Percentiles rank a stretch among this genome's conserved stretches.
phyloP scores from a whole-genome alignment of 352 stramenopile genomes.

The Phytophthora citricola region DNA sequence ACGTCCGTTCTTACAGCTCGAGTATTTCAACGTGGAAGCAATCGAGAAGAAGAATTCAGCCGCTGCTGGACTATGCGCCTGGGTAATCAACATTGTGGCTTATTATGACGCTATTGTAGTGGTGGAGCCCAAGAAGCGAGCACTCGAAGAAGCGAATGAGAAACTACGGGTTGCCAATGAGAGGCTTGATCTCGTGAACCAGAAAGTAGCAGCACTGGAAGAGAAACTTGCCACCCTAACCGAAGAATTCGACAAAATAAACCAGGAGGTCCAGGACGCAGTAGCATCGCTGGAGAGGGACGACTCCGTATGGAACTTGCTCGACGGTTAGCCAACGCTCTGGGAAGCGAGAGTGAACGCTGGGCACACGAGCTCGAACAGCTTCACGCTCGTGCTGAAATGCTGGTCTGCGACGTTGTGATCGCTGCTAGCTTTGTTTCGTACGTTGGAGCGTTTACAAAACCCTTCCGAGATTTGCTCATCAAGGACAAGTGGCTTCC shows the following conservation, averaged over 20 bases:
- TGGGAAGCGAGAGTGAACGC: conserved; percentile 94
- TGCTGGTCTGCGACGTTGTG: conserved; percentile 92
- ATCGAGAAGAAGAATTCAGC: conserved; percentile 90
- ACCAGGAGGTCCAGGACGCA: conserved; percentile 91
- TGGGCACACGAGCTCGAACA: conserved; percentile 88
- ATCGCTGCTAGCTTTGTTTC: conserved; percentile 93
- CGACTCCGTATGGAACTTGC: conserved; percentile 92
- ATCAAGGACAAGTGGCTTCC: conserved; percentile 88
- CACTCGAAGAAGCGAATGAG: conserved; percentile 76
- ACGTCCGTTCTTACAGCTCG: conserved; percentile 75
- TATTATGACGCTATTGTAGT: conserved; percentile 96
- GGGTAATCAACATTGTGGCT: conserved; percentile 92
- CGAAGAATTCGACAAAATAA: conserved; percentile 87
- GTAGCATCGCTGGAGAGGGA: conserved; percentile 88
- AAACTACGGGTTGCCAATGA: conserved; percentile 89
- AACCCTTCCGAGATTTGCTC: conserved; percentile 90
- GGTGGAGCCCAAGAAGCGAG: conserved; percentile 93
- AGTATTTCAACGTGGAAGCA: conserved; percentile 82
- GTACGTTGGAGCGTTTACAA: conserved; percentile 95
- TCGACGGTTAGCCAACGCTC: conserved; percentile 88
- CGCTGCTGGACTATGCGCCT: conserved; percentile 75
- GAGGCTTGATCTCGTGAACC: conserved; percentile 86
- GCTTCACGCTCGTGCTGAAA: conserved; percentile 74
- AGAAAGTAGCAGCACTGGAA: conserved; percentile 91
- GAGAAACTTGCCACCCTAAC: conserved; percentile 83